Percentiles rank a stretch among this genome's conserved stretches.
These are phyloP conservation scores for Phialocephala subalpina DNA, from an alignment of 2,329 filamentous ascomycete genomes.

Conservation along the genomic window DNA sequence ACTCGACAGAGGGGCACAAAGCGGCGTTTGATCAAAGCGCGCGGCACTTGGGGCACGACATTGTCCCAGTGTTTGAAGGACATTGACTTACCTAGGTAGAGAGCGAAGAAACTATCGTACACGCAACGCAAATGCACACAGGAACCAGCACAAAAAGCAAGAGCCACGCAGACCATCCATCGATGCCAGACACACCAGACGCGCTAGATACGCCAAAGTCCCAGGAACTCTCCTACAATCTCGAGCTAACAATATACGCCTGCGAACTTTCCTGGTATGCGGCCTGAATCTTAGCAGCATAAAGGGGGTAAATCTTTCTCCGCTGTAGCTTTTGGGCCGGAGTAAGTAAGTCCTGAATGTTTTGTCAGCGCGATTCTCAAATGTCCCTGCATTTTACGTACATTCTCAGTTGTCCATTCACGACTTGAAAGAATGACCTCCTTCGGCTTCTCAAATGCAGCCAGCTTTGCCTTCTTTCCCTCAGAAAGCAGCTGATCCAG, in stretches of 20 bases:
- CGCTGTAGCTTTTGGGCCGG: conserved; percentile 32
- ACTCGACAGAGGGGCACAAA: no score
- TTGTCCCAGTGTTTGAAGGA: not conserved
- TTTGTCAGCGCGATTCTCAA: conserved; percentile 13
- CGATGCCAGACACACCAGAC: not conserved
- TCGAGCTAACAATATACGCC: not conserved
- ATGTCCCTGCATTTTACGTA: not conserved
- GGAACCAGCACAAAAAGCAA: not conserved
- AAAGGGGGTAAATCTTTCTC: conserved; percentile 24
- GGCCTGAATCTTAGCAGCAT: conserved; percentile 24
- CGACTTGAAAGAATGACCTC: conserved; percentile 81
- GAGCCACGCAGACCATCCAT: conserved; percentile 6
- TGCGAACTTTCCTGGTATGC: conserved; percentile 6
- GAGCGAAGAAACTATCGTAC: not conserved
- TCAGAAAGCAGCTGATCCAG: conserved; percentile 71
- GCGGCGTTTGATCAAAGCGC: not conserved
- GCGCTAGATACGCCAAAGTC: not conserved
- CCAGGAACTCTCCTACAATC: no score
- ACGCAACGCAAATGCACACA: not conserved
- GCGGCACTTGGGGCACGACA: not conserved
- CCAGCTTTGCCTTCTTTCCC: conserved; percentile 74
- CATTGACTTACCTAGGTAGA: no score
- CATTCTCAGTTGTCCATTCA: conserved; percentile 84
- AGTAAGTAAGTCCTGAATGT: conserved; percentile 29
- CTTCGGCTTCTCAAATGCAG: conserved; percentile 74